These are phyloP conservation scores for Emmonsiellopsis sp. DNA, from an alignment of 2,329 filamentous ascomycete species.

Conservation along the genomic window DNA sequence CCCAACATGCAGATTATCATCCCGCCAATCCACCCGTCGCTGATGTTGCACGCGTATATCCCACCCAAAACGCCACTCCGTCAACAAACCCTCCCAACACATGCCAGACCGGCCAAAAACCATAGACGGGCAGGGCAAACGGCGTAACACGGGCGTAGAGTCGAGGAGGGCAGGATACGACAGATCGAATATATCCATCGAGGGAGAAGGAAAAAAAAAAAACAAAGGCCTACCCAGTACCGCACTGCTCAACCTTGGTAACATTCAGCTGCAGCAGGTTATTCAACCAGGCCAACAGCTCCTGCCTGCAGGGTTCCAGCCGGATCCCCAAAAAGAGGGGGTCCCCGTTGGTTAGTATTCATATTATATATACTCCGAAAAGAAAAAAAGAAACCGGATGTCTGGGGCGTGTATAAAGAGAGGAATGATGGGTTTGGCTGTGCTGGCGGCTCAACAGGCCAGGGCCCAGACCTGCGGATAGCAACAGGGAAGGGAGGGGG, in stretches of 20 bases:
- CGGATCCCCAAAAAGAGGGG: constrained; percentile 8
- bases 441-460: no score
- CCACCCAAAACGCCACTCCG: no score
- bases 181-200: not conserved
- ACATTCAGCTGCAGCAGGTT: constrained; percentile 96
- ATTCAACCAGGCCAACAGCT: constrained; percentile 93
- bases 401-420: no score
- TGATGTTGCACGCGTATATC: no score
- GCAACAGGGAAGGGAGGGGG: not conserved
- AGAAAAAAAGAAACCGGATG: no score
- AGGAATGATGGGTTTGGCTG: no score
- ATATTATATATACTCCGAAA: no score
- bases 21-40: no score
- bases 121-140: no score
- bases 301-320: constrained; percentile 56
- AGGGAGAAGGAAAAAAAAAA: not conserved
- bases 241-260: constrained; percentile 97
- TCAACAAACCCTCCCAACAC: no score
- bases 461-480: no score
- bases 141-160: not conserved
- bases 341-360: constrained; percentile 7
- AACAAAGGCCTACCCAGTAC: constrained; percentile 65
- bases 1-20: not conserved
- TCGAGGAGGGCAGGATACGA: not conserved
- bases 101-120: no score